Base-by-base conservation (phyloP, 257 asterid species). In the Capsicum baccatum region DNA sequence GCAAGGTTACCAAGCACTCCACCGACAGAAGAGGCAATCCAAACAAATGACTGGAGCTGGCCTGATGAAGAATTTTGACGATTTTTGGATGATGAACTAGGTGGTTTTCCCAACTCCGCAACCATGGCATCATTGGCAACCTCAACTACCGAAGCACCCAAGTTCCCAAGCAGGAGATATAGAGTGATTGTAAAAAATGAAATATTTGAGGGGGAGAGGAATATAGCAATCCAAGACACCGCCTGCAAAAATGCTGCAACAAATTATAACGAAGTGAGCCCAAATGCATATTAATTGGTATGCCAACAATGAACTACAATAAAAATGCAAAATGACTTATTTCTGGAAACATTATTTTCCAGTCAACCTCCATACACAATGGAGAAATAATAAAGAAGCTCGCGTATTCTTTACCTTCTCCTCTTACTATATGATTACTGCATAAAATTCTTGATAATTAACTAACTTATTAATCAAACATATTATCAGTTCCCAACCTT, bases 81-180 rank as follows among this genome's bases (percentile, higher is more conserved):
- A 79, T 79, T 87, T 83, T 89, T 88, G 79, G 96, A 84, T 21
- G 93, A 83, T 48, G 89, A 78, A 62, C 84, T 69, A 35, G 92
- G 87, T 85, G 93, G 92, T 57, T 90, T 91, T 7, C 93, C 92
- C 8, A 93, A 91, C 86, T 97, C 99, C 16, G 99, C 98, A 81
- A 97, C 99, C 85, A 97, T 93, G 88, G 99, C 99, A 83, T 97
- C 99, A 14, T 95, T 95, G 47, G 99, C 97, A 68, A 97, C 99
- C 91, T 97, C 99, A 39, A 87, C 97, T 85, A 97, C 86, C 26
- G 98, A 92, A 74, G 97, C 99, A 70, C 99, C 99, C 66, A 95
- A 89, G 83, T 97, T 97, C 15, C 99, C 94, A 9, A 97, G 94
- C 33, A 97, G 97, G 86, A 97, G 97, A 85, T 86, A 94, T 15